These are phyloP conservation scores for Trifolium repens DNA, from an alignment of 306 rosid genomes.

Conservation along the genomic window DNA sequence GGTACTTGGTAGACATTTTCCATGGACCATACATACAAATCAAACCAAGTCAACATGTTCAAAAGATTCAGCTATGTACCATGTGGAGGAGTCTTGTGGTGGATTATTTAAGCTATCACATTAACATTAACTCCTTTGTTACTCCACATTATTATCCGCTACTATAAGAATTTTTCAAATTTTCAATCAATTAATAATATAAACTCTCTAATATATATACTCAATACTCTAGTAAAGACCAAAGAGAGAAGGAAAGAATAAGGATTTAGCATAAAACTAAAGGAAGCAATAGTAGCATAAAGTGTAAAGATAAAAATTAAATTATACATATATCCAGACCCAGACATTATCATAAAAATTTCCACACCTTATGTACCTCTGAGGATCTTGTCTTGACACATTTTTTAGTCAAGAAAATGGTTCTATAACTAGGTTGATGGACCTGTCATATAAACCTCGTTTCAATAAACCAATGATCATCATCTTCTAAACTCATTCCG, in stretches of 20 bases:
- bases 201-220: not conserved
- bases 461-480: constrained; percentile 20
- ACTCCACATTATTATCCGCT: constrained; percentile 10
- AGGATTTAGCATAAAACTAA: constrained; percentile 23
- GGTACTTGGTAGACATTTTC: too few relatives aligned
- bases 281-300: constrained; percentile 17
- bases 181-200: constrained; percentile 3
- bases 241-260: not conserved
- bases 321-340: constrained; percentile 54
- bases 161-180: not conserved
- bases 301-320: constrained; percentile 44
- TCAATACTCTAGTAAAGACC: not conserved
- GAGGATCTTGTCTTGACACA: constrained; percentile 49
- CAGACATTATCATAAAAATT: constrained; percentile 32
- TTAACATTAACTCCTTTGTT: not conserved
- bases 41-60: too few relatives aligned
- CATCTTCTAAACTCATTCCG: constrained; percentile 52
- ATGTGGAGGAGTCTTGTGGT: not conserved
- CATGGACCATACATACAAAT: too few relatives aligned
- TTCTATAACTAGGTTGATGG: constrained; percentile 35
- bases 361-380: constrained; percentile 50
- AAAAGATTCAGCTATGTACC: too few relatives aligned
- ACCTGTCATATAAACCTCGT: constrained; percentile 30
- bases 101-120: not conserved
- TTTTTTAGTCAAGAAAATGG: constrained; percentile 41